phyloP scores from a whole-genome alignment of 106 monocot genomes.

The Triglochin maritima region DNA sequence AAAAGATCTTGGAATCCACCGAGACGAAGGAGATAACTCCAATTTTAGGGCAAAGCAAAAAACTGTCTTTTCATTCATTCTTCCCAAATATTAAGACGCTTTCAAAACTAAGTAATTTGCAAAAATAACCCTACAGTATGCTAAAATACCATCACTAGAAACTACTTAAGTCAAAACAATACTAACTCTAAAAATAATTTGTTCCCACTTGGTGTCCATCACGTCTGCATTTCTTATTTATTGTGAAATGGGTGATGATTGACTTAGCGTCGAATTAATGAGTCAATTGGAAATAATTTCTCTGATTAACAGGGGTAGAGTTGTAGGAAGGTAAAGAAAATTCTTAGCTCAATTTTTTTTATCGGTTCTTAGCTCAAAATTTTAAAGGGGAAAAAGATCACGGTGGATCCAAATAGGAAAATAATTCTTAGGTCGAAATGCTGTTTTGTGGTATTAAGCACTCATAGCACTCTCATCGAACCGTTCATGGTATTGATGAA shows the following conservation, averaged over 20 bases:
- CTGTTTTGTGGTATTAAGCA: neutral
- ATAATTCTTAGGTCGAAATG: neutral
- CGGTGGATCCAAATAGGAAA: neutral
- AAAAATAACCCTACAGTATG: neutral
- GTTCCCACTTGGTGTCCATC: neutral
- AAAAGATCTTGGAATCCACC: too few species aligned
- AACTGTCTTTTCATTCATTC: neutral
- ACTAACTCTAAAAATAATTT: neutral
- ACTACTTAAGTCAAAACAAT: neutral
- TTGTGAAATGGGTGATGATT: neutral
- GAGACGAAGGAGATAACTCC: neutral
- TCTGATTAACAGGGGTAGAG: too few species aligned
- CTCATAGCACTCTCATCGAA: neutral
- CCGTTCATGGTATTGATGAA: neutral
- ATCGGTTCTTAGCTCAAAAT: too few species aligned
- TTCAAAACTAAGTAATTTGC: neutral
- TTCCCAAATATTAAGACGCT: neutral
- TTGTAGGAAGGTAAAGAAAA: too few species aligned
- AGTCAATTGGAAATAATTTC: too few species aligned
- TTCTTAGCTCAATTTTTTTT: too few species aligned
- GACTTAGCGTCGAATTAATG: neutral
- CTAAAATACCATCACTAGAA: neutral
- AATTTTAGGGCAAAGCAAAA: neutral
- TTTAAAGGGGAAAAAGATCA: neutral
- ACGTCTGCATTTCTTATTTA: neutral